These are phyloP conservation scores for Pachyrhizus erosus DNA, from an alignment of 306 rosid species.

Conservation along the genomic window DNA sequence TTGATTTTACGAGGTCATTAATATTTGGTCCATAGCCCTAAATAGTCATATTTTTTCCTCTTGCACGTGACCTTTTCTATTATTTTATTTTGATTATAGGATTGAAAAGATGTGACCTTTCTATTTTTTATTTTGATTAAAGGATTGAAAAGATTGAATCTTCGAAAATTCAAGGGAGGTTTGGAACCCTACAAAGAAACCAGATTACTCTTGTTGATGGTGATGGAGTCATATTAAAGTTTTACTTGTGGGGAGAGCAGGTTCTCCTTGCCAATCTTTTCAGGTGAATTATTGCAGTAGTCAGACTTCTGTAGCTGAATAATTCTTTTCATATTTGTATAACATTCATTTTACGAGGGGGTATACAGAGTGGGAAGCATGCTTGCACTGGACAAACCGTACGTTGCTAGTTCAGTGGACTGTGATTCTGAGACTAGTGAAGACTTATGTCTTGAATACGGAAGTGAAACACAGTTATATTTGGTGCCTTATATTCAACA, in stretches of 20 bases:
- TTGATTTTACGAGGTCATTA: slow-evolving; percentile 10
- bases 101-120: slow-evolving; percentile 60
- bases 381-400: slow-evolving; percentile 92
- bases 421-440: slow-evolving; percentile 53
- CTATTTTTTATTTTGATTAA: slow-evolving; percentile 37
- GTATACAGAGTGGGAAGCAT: slow-evolving; percentile 77
- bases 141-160: slow-evolving; percentile 84
- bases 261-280: slow-evolving; percentile 78
- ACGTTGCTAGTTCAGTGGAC: slow-evolving; percentile 60
- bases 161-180: slow-evolving; percentile 62
- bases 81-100: slow-evolving; percentile 52
- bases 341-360: slow-evolving; percentile 20
- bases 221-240: slow-evolving; percentile 63
- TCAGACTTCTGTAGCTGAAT: slow-evolving; percentile 26
- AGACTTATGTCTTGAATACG: slow-evolving; percentile 83
- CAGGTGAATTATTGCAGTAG: slow-evolving; percentile 61
- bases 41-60: background rate
- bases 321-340: background rate
- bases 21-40: slow-evolving; percentile 22
- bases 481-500: slow-evolving; percentile 84
- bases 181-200: slow-evolving; percentile 57
- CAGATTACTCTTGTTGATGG: slow-evolving; percentile 80
- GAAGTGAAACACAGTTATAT: slow-evolving; percentile 88
- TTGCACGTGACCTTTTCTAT: slow-evolving; percentile 25
- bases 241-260: slow-evolving; percentile 93